Percentiles rank a stretch among this genome's conserved stretches.
Conservation (phyloP, 768 basidiomycete species). For the Tricholoma hemisulphureum region DNA sequence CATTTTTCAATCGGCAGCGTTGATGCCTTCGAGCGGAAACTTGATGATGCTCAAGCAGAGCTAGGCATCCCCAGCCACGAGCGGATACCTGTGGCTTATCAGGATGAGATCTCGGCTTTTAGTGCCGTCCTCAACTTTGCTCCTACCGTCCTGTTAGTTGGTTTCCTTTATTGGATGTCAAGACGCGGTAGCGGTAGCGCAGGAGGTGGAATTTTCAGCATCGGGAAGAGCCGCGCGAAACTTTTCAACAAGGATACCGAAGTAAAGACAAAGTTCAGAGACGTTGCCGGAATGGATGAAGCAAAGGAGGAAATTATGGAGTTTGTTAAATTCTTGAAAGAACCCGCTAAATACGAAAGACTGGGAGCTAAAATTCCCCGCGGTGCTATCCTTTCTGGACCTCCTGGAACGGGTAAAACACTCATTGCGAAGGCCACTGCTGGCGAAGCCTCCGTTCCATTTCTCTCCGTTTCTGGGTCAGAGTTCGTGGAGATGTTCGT, state of each 20-base stretch:
- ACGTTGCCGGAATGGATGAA: constrained; percentile 99
- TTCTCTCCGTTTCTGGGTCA: constrained; percentile 97
- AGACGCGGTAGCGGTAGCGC: constrained; percentile 65
- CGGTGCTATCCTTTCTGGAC: constrained; percentile 91
- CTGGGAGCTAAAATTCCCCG: constrained; percentile 98
- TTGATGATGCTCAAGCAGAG: constrained; percentile 91
- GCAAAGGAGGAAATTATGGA: constrained; percentile 99
- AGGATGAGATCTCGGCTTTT: constrained; percentile 87
- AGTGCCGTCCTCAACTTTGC: constrained; percentile 86
- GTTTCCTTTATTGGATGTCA: constrained; percentile 86
- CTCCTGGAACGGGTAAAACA: constrained; percentile 98
- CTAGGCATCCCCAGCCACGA: constrained; percentile 89
- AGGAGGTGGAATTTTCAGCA: constrained; percentile 91
- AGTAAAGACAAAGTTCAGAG: constrained; percentile 89
- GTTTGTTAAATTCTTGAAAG: constrained; percentile 98
- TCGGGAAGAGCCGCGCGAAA: constrained; percentile 93
- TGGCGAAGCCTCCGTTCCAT: constrained; percentile 95
- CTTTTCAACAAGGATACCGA: constrained; percentile 97
- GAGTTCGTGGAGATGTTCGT: constrained; percentile 99
- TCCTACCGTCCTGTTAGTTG: constrained; percentile 90
- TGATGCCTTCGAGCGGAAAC: constrained; percentile 92
- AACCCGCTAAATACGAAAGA: constrained; percentile 90
- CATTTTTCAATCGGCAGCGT: constrained; percentile 97
- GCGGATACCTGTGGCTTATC: constrained; percentile 95
- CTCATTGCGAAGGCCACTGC: constrained; percentile 97